Evolutionary conservation across 1,284 basidiomycete genomes (phyloP), one percentile per base, ranked within the genome.

Genomic region (Ganoderma boninense): DNA sequence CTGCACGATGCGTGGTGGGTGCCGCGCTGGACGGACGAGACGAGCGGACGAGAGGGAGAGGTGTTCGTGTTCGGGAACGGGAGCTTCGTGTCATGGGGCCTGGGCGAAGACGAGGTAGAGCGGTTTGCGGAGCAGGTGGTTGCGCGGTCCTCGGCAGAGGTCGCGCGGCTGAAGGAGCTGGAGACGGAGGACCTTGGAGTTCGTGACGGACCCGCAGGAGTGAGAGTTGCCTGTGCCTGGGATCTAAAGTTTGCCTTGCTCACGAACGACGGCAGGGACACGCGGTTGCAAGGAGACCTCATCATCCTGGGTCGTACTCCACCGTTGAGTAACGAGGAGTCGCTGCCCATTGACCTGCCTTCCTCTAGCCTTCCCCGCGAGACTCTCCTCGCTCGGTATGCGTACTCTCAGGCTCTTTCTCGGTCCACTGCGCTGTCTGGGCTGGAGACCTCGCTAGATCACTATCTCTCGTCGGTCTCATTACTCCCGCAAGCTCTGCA

Each of bases 181-280:
- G 95, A 97, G 84, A 93, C 93, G 26, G 95, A 97, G 77, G 95
- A 96, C 75, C 86, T 97, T 46, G 95, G 95, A 97, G 78, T 97
- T 96, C 82, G 94, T 96, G 10, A 92, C 93, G 32, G 95, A 97
- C 81, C 93, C 94, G 42, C 90, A 85, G 68, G 94, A 96, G 93
- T 95, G 80, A 80, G 91, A 86, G 16, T 40, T 23, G 76, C 69
- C 72, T 77, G 54, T 63, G 62, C 75, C 65, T 67, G 49, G 23
- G 49, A 10, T 52, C 4, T 23, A n/a, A 0, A 3, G n/a, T 64
- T 62, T n/a, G 44, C 61, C 64, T 18, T 32, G n/a, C 18, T 42
- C 5, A 54, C 10, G n/a, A 7, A 40, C 20, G n/a, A 62, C 44
- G 8, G 26, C 73, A 96, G 95, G 78, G 84, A 88, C 74, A 97